Evolutionary conservation across 2,329 filamentous ascomycete genomes (phyloP), one percentile per base, ranked within the genome.

Genomic region (Neofusicoccum kwambonambiense): DNA sequence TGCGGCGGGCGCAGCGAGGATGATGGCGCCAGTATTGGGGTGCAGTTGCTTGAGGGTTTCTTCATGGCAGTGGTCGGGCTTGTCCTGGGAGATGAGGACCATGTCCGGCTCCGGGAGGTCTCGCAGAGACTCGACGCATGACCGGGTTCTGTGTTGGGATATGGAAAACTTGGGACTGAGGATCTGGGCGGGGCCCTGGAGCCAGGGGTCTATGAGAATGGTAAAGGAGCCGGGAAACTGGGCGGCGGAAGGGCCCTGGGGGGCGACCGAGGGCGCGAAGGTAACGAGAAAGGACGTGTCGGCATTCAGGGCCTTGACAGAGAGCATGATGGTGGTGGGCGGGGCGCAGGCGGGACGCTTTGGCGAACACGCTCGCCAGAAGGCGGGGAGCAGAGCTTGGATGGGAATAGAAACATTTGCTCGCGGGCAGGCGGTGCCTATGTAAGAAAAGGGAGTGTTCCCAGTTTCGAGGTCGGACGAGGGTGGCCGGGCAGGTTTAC

Each of bases 191-290:
- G 84, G 78, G 0, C 87, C 87, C 11, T 81, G 80, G 37, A 91
- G 81, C 87, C 89, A 92, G 3, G 90, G 90, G 73, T 93, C 90
- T 58, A 92, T 76, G 45, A 93, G 82, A 62, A 93, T 84, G 15
- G 84, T 87, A 74, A 89, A 92, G 3, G 84, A 82, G 58, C 80
- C 80, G 12, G 81, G 80, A 35, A 78, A 77, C 49, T 75, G 70
- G 64, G 70, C 73, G 56, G 73, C 78, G 65, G 76, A 75, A 19
- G 75, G 69, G 49, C 75, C 37, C 9, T 70, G 69, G 64, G 80
- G 74, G 54, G 80, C 77, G n/a, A 79, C 76, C 34, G 83, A 77
- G 37, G 86, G 85, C 64, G 84, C 80, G 71, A 90, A 89, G 34
- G 84, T 85, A 50, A 90, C 80, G 41, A 90, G 81, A 73, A 90